A percentile compares a stretch with the other conserved stretches of the same genome.
Conservation (phyloP, 306 rosid species). For the Quercus aquifolioides region DNA sequence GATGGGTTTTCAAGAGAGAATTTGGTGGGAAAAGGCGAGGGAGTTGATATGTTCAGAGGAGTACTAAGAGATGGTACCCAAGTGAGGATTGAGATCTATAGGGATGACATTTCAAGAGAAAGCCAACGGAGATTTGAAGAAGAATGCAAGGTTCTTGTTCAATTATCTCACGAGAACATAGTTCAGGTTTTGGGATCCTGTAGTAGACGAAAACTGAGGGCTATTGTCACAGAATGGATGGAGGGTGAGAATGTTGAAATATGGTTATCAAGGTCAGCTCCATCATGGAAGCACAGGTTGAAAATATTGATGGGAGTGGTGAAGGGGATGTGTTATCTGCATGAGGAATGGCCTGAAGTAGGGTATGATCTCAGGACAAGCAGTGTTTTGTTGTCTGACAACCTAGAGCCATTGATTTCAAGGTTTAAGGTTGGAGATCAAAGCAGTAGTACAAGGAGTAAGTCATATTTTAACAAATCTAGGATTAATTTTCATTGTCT, state of each 20-base stretch:
- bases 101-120: slow-evolving; percentile 35
- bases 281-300: slow-evolving; percentile 56
- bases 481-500: background rate
- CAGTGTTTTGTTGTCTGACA: slow-evolving; percentile 46
- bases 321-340: slow-evolving; percentile 53
- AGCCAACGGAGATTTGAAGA: slow-evolving; percentile 27
- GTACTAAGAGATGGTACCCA: slow-evolving; percentile 46
- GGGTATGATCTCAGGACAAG: slow-evolving; percentile 56
- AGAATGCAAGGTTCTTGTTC: slow-evolving; percentile 49
- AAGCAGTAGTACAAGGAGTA: slow-evolving; percentile 36
- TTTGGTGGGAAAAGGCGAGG: slow-evolving; percentile 53
- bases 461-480: slow-evolving; percentile 10
- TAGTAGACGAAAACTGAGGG: slow-evolving; percentile 42
- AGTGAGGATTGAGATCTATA: slow-evolving; percentile 64
- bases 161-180: slow-evolving; percentile 51
- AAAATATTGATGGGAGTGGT: slow-evolving; percentile 52
- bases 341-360: slow-evolving; percentile 63
- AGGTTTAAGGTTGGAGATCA: slow-evolving; percentile 59
- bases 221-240: slow-evolving; percentile 51
- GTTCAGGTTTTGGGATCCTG: slow-evolving; percentile 64
- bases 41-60: slow-evolving; percentile 60
- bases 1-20: slow-evolving; percentile 36
- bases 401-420: slow-evolving; percentile 49
- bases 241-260: slow-evolving; percentile 38
- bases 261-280: slow-evolving; percentile 47